Evolutionary conservation across 169 alveolate species (phyloP).

Genomic region (Plasmodium ovale): DNA sequence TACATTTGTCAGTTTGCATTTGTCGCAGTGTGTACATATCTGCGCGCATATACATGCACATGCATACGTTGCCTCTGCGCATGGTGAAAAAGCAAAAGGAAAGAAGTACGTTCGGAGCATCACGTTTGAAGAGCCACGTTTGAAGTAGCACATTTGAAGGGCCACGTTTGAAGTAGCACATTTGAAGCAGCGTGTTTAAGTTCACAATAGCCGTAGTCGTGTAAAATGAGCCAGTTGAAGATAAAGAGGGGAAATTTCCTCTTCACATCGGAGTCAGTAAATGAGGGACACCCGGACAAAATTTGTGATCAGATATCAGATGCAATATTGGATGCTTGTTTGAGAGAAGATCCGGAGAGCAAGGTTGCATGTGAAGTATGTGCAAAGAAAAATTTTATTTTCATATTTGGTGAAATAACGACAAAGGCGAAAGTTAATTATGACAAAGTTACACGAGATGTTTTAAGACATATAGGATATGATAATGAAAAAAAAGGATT

Average conservation of each 20-base stretch:
- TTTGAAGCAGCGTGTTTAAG: too few relatives aligned
- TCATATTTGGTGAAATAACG: slow-evolving; percentile 98
- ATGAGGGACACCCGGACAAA: slow-evolving; percentile 99
- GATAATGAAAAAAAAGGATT: slow-evolving; percentile 92
- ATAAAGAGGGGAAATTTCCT: slow-evolving; percentile 89
- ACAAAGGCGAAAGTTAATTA: slow-evolving; percentile 92
- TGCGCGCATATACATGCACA: background rate
- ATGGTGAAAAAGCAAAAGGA: too few relatives aligned
- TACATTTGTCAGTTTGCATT: too few relatives aligned
- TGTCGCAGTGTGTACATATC: too few relatives aligned
- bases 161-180: too few relatives aligned
- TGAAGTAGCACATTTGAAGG: too few relatives aligned
- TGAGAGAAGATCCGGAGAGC: slow-evolving; percentile 91
- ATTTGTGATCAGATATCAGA: slow-evolving; percentile 99
- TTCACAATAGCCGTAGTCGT: too few relatives aligned
- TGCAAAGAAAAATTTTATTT: slow-evolving; percentile 95
- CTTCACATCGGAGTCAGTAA: slow-evolving; percentile 99
- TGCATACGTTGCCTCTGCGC: background rate
- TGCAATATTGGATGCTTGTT: slow-evolving; percentile 99
- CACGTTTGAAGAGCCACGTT: too few relatives aligned
- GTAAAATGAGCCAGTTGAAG: slow-evolving; percentile 47
- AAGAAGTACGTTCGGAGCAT: too few relatives aligned
- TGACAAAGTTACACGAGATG: slow-evolving; percentile 96
- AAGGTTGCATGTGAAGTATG: slow-evolving; percentile 97
- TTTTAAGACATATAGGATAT: slow-evolving; percentile 94